Percentiles rank a stretch among this genome's conserved stretches.
Conservation (phyloP, 352 stramenopile genomes). For the Phytopythium vexans region DNA sequence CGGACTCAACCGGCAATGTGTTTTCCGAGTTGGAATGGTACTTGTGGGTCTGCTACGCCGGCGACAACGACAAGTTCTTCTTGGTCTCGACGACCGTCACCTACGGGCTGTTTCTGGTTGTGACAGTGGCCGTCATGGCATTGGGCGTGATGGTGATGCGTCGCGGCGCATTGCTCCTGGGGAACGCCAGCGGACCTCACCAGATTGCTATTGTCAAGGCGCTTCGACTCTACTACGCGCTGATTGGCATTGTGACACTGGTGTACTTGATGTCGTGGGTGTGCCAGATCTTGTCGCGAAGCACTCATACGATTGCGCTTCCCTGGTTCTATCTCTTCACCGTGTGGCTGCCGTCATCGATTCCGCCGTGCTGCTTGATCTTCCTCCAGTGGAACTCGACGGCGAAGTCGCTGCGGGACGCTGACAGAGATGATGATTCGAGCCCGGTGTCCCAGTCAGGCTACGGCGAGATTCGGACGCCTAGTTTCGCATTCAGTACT, state of each 20-base stretch:
- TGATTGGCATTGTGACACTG: conserved; percentile 82
- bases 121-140: conserved; percentile 78
- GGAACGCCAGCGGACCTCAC: conserved; percentile 66
- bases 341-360: conserved; percentile 82
- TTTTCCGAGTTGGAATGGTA: conserved; percentile 88
- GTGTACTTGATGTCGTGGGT: conserved; percentile 85
- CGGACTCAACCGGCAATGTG: conserved; percentile 53
- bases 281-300: conserved; percentile 74
- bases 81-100: conserved; percentile 78
- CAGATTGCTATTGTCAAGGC: conserved; percentile 81
- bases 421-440: conserved; percentile 33
- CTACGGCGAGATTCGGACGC: conserved; percentile 76
- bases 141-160: conserved; percentile 87
- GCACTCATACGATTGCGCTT: conserved; percentile 60
- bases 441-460: conserved; percentile 55
- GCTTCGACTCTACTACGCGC: conserved; percentile 81
- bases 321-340: conserved; percentile 90
- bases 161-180: conserved; percentile 65
- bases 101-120: conserved; percentile 69
- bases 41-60: conserved; percentile 76
- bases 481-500: conserved; percentile 74
- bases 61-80: conserved; percentile 72
- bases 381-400: conserved; percentile 89
- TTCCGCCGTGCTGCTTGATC: conserved; percentile 82
- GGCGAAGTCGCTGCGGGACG: conserved; percentile 74